Evolutionary conservation across 768 basidiomycete genomes (phyloP), one percentile per base, ranked within the genome.

Genomic region (Tulasnella sp.): DNA sequence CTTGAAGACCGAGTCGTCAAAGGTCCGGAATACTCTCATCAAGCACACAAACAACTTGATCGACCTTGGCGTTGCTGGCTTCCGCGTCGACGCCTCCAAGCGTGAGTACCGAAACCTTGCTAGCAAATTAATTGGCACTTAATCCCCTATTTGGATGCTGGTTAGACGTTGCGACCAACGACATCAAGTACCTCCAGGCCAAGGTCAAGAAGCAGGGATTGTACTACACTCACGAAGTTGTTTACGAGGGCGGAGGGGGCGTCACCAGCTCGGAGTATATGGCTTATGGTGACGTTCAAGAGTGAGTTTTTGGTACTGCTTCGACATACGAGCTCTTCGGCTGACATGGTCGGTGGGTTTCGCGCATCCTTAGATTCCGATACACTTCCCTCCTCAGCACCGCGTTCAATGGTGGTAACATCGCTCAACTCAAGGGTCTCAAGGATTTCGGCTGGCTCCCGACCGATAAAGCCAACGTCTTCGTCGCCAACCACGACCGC

Each of bases 1-100:
- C 48, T 87, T 93, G 21, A 90, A 88, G 0, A 93, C 92, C 0
- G 89, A 90, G 0, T 90, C 90, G 0, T 88, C 89, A 62, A 88
- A 90, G 78, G 92, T 93, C 36, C 87, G 89, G n/a, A 83, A 84
- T 1, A 84, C 86, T 4, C 87, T 93, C 5, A 91, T 90, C 0
- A 81, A 84, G 40, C 92, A 92, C 82, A 89, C 83, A 7, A 91
- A 92, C 81, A 90, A 92, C 76, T 84, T 93, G 2, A 80, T 92
- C 48, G 88, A 89, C 0, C 86, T 93, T 12, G 92, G 91, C 0
- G 88, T 90, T 0, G 44, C 46, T 34, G 80, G 80, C 27, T 73
- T 80, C 71, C 75, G 80, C 24, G 24, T 80, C 40, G 80, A 80
- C 24, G 80, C 80, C 34, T 44, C 80, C 18, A 80, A 80, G 72